phyloP scores from a whole-genome alignment of 352 stramenopile species.

The Globisporangium mamillatum region DNA sequence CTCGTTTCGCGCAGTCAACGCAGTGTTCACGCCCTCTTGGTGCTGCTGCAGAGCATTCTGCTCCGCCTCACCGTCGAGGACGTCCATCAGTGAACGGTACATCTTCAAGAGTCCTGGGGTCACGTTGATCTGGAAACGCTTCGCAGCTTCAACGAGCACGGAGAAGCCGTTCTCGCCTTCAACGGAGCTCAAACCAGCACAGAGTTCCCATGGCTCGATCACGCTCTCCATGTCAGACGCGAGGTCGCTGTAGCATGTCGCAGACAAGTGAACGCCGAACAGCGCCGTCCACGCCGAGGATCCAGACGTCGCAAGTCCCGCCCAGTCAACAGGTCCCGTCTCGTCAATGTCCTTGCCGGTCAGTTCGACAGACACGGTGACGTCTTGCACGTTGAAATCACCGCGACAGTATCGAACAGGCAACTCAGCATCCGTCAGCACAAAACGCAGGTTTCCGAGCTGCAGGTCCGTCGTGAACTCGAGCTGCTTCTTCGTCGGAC shows the following conservation, averaged over 20 bases:
- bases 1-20: conserved; percentile 32
- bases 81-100: conserved; percentile 75
- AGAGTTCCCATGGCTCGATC: conserved; percentile 69
- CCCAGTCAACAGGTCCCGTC: conserved; percentile 48
- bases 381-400: conserved; percentile 60
- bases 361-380: conserved; percentile 60
- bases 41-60: conserved; percentile 60
- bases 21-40: conserved; percentile 51
- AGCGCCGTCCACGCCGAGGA: conserved; percentile 58
- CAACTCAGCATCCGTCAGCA: conserved; percentile 57
- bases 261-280: conserved; percentile 64
- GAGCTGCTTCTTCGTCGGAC: conserved; percentile 53
- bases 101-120: conserved; percentile 71
- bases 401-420: conserved; percentile 52
- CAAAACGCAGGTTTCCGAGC: conserved; percentile 59
- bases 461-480: conserved; percentile 57
- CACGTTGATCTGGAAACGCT: conserved; percentile 76
- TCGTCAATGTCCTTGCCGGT: conserved; percentile 54
- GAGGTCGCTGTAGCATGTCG: conserved; percentile 70
- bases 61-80: conserved; percentile 62
- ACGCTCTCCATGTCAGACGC: conserved; percentile 69
- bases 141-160: conserved; percentile 57
- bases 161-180: conserved; percentile 62
- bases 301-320: conserved; percentile 43
- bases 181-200: conserved; percentile 47